phyloP scores from a whole-genome alignment of 1,139 yeast genomes.

The Scheffersomyces stambukii region DNA sequence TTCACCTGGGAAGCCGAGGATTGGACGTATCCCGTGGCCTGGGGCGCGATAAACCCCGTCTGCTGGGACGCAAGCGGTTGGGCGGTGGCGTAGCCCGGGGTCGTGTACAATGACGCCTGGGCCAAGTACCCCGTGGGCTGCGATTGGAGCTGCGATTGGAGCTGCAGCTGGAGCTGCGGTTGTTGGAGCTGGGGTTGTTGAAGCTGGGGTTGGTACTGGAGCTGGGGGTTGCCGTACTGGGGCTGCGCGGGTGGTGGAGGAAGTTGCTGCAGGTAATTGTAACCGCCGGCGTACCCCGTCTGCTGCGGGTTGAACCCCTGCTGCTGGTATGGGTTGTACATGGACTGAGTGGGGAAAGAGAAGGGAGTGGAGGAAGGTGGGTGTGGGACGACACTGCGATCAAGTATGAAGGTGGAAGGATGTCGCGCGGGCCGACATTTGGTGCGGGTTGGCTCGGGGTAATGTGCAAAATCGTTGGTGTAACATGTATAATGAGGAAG shows the following conservation, averaged over 20 bases:
- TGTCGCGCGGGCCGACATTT: no score
- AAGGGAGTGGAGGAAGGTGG: no score
- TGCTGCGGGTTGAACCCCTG: slow-evolving; percentile 19
- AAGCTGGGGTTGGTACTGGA: slow-evolving; percentile 14
- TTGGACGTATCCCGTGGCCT: slow-evolving; percentile 33
- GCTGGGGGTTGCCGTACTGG: slow-evolving; percentile 13
- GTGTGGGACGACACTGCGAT: no score
- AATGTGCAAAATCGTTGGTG: no score
- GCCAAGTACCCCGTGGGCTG: slow-evolving; percentile 6
- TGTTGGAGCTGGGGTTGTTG: slow-evolving; percentile 14
- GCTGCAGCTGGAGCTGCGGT: slow-evolving; percentile 13
- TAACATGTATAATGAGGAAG: no score
- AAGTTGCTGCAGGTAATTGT: slow-evolving; percentile 16
- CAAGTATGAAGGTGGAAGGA: no score
- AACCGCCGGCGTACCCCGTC: slow-evolving; percentile 23
- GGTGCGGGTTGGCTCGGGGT: no score
- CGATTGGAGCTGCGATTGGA: slow-evolving; percentile 15
- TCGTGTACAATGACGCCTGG: slow-evolving; percentile 26
- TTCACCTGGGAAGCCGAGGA: slow-evolving; percentile 35
- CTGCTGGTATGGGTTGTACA: slow-evolving; percentile 46
- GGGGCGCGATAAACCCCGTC: slow-evolving; percentile 33
- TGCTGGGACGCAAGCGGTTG: slow-evolving; percentile 23
- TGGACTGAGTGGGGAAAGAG: no score
- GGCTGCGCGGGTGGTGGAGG: slow-evolving; percentile 11
- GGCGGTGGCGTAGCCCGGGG: slow-evolving; percentile 25